Base-by-base conservation (phyloP, 2,329 filamentous ascomycete genomes). In the Claviceps pazoutovae region DNA sequence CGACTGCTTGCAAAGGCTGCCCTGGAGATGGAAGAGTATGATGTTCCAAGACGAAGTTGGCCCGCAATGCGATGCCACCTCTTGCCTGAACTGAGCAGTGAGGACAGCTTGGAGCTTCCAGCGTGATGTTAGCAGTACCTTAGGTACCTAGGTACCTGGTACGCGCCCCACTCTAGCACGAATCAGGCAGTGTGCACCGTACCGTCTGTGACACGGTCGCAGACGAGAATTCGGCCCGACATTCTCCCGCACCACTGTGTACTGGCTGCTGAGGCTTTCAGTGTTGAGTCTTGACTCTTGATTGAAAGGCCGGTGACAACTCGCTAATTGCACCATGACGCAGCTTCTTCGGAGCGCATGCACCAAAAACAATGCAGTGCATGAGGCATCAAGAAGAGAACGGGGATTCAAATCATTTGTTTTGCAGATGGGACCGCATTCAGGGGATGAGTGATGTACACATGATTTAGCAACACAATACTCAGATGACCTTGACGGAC, bases 71-170 rank as follows among this genome's bases (percentile, higher is more conserved):
- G 16, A 49, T 44, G 41, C 41, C 37, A 39, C n/a, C 38, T 38
- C 13, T 21, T 45, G 38, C 51, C 59, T 62, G 44, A 14, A 13
- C 41, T 36, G 44, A 16, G 45, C n/a, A 34, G 23, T 19, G 65
- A 71, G 68, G 69, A 71, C 68, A 71, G 68, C 68, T 71, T 71
- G 68, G 68, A 71, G 68, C 68, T 71, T 70, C 46, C 46, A 38
- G 26, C 39, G 34, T 30, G n/a, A 30, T 45, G 43, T 19, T 19
- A 30, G 21, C 43, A 45, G 41, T 14, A 45, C 14, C 14, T 48
- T 42, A 21, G 34, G 44, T 19, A 39, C 16, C 46, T 47, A 23
- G 37, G 36, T 7, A 23, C 30, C 30, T 11, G 9, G 4, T 30
- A 9, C 8, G 26, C 26, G 30, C 30, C 30, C 9, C 30, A 34